Base-by-base conservation (phyloP, 805 yeast species). In the Pichia cephalocereana region DNA sequence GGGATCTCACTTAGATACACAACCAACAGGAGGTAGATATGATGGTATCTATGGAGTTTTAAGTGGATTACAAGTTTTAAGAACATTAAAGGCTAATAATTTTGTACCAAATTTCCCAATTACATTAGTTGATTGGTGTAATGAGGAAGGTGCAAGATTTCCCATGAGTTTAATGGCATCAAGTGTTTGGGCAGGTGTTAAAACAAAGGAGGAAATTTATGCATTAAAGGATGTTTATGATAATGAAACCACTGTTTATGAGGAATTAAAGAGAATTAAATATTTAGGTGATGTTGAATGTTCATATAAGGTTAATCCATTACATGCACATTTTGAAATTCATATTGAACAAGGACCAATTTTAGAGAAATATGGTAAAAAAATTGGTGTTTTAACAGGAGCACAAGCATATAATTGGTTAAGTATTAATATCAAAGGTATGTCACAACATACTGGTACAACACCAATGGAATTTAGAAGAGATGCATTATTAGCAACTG, bases 321-420 rank as follows among this genome's bases (percentile, higher is more conserved):
- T 83, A 23, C 77, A 78, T 19, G 82, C 84, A 10, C 88, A 83
- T 62, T 82, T 83, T 60, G 90, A 83, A 61, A 68, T 83, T 47
- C 90, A 83, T 58, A 83, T 83, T 51, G 89, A 83, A 58, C 90
- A 83, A 63, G 90, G 90, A 7, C 89, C 89, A 12, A 71, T 81
- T 38, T 69, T 83, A 44, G 87, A 83, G 58, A 70, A 71, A 26
- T 72, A 71, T 32, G 57, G 71, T 6, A 76, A 76, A 56, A 72
- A 72, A 49, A 76, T 83, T 48, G 90, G 90, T 34, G 67, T 82
- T 42, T 88, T 83, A 10, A 69, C 69, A 12, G 85, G 84, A 34
- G 85, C 75, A 32, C 89, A 83, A 60, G 83, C 83, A 2, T 79
- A 77, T 55, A 64, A 70, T 42, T 83, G 90, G 90, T 68, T 71